phyloP scores from a whole-genome alignment of 2,329 filamentous ascomycete species.

The Ceratocystiopsis minuta region DNA sequence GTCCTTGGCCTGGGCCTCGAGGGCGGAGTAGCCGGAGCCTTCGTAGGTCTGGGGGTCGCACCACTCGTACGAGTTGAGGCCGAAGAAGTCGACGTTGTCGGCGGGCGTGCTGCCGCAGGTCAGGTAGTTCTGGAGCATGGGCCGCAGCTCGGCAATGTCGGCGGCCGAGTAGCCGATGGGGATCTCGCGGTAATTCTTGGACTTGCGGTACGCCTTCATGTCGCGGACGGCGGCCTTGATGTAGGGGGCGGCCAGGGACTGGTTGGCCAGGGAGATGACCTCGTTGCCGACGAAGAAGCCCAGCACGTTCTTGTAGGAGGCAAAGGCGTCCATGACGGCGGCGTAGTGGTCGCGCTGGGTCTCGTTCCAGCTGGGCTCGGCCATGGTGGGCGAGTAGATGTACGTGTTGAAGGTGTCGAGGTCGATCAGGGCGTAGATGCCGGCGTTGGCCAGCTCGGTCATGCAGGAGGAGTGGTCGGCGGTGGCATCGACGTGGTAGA shows the following conservation, averaged over 20 bases:
- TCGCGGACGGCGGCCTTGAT: constrained; percentile 69
- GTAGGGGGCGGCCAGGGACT: constrained; percentile 54
- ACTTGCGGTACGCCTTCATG: constrained; percentile 62
- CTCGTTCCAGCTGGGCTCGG: constrained; percentile 50
- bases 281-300: constrained; percentile 85
- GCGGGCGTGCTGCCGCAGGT: constrained; percentile 54
- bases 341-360: constrained; percentile 51
- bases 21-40: constrained; percentile 48
- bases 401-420: constrained; percentile 59
- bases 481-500: constrained; percentile 66
- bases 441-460: constrained; percentile 57
- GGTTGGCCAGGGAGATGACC: constrained; percentile 46
- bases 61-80: constrained; percentile 74
- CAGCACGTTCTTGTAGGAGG: constrained; percentile 59
- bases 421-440: constrained; percentile 73
- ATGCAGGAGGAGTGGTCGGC: constrained; percentile 65
- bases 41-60: constrained; percentile 42
- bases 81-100: constrained; percentile 67
- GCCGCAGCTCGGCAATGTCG: constrained; percentile 53
- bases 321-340: constrained; percentile 60
- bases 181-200: constrained; percentile 61
- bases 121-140: constrained; percentile 51
- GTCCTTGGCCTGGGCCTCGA: constrained; percentile 46
- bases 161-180: constrained; percentile 78
- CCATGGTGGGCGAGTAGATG: constrained; percentile 41